Conservation (phyloP, 2,329 filamentous ascomycete genomes). For the Blastomyces parvus region DNA sequence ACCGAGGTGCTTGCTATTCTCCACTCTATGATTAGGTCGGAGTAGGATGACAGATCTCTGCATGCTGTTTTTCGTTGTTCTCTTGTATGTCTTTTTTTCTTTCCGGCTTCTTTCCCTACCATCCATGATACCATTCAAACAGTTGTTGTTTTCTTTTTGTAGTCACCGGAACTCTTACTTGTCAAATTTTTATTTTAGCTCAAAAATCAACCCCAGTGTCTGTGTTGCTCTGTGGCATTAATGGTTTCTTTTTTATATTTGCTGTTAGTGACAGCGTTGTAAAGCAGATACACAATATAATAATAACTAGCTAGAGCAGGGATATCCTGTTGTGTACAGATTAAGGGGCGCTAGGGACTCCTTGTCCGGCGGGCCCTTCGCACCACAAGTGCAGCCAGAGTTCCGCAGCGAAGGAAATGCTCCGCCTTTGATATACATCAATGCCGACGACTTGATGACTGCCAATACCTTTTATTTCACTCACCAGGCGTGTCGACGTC, state of each 20-base stretch:
- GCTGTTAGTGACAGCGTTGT: background rate
- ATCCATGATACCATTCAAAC: slow-evolving; percentile 3
- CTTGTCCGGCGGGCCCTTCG: background rate
- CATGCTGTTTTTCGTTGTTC: background rate
- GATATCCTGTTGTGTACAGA: too few relatives aligned
- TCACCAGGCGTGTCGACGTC: background rate
- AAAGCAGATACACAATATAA: too few relatives aligned
- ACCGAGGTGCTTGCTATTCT: background rate
- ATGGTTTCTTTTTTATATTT: background rate
- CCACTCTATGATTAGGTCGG: background rate
- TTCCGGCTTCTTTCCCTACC: background rate
- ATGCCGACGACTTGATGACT: background rate
- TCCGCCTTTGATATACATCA: too few relatives aligned
- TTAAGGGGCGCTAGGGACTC: too few relatives aligned
- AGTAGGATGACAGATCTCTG: background rate
- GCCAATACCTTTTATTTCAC: background rate
- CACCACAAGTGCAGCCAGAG: background rate
- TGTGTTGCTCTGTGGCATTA: background rate
- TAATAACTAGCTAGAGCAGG: too few relatives aligned
- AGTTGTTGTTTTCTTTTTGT: background rate
- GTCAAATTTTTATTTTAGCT: background rate
- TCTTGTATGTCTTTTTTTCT: background rate
- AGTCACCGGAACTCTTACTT: background rate
- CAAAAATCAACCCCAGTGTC: background rate
- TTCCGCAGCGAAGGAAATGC: too few relatives aligned